Evolutionary conservation across 257 asterid species (phyloP).

Genomic region (Nicotiana otophora): DNA sequence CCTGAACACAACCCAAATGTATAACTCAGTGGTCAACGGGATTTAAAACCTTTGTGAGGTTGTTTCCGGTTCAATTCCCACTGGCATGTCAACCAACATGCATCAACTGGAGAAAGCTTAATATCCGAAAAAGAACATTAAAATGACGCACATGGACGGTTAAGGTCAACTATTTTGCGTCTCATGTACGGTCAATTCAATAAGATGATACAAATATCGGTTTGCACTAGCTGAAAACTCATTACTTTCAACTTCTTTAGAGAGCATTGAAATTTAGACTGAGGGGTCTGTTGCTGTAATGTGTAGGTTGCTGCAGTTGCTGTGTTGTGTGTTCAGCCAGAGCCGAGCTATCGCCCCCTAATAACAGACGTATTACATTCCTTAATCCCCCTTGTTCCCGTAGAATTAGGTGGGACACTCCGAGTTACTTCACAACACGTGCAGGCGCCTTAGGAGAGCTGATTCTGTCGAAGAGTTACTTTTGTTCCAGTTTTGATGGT

Average conservation of each 20-base stretch:
- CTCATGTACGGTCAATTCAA: no score
- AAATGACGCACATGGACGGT: neutral
- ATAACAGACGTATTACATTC: conserved; percentile 75
- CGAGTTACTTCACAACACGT: conserved; percentile 21
- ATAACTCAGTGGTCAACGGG: no score
- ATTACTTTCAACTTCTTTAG: no score
- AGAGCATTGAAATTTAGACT: neutral
- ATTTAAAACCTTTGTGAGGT: no score
- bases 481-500: neutral
- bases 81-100: neutral
- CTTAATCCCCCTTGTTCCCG: conserved; percentile 68
- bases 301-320: conserved; percentile 81
- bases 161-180: neutral
- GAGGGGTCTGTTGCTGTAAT: neutral
- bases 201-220: neutral
- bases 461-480: neutral
- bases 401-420: conserved; percentile 64
- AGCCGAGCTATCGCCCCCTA: conserved; percentile 78
- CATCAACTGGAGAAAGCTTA: neutral
- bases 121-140: neutral
- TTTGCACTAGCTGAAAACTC: neutral
- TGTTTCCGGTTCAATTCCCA: no score
- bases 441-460: conserved; percentile 8
- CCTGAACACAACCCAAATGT: no score
- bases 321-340: conserved; percentile 70